Evolutionary conservation across 805 yeast genomes (phyloP), one percentile per base, ranked within the genome.

Genomic region (Wickerhamia fluorescens): DNA sequence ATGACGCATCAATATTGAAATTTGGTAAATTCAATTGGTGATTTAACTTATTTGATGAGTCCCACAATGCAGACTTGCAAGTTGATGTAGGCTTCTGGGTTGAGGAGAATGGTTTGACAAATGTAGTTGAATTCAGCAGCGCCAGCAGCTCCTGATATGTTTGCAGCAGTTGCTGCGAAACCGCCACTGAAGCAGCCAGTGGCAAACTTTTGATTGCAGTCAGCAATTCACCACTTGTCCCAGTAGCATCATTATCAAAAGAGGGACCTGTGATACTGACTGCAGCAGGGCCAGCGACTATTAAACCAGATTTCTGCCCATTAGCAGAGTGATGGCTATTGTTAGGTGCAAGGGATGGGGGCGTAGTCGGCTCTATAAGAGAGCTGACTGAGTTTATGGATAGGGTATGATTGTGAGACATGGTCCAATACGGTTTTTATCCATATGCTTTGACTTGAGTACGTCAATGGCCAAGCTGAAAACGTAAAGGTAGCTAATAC

Each of bases 301-400:
- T n/a, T n/a, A n/a, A n/a, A n/a, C n/a, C n/a, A n/a, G n/a, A n/a
- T n/a, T n/a, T n/a, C n/a, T n/a, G n/a, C n/a, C n/a, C n/a, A n/a
- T n/a, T n/a, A n/a, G n/a, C n/a, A n/a, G n/a, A n/a, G n/a, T n/a
- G n/a, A n/a, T n/a, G n/a, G n/a, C n/a, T n/a, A n/a, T n/a, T n/a
- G n/a, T n/a, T n/a, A n/a, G n/a, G n/a, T 8, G 27, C 19, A 27
- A 23, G 13, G 32, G 18, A 26, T 24, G 75, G 73, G 3, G 76
- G 76, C 3, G 76, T 70, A 23, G 70, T 53, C 6, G 76, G 76
- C 40, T 70, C 76, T 16, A 66, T 57, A 21, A 70, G 35, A 14
- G 74, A 67, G 14, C 51, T 49, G 24, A 62, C 45, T 9, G 69
- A 64, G 39, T 66, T 64, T 40, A 69, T 53, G 24, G 64, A 59